Conservation (phyloP, 2,329 filamentous ascomycete species). For the Fusarium temperatum region DNA sequence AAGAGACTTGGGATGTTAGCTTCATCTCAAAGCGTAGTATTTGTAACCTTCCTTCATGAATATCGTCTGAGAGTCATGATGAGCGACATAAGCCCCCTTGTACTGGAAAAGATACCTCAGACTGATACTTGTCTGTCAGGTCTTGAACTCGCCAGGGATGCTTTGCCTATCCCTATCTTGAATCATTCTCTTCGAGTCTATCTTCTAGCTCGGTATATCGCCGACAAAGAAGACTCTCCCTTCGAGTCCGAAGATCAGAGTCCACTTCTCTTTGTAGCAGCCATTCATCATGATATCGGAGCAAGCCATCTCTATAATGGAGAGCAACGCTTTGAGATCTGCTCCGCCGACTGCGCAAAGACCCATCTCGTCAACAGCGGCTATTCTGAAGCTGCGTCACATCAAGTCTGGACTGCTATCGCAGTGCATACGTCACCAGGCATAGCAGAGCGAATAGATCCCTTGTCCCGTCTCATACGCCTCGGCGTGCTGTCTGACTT, state of each 20-base stretch:
- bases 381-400: constrained; percentile 35
- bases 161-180: constrained; percentile 41
- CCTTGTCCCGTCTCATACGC: constrained; percentile 45
- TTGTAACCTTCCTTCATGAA: not conserved
- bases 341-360: constrained; percentile 45
- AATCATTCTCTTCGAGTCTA: constrained; percentile 45
- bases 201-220: constrained; percentile 39
- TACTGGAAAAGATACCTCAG: constrained; percentile 19
- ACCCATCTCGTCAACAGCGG: constrained; percentile 41
- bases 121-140: constrained; percentile 25
- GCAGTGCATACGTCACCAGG: constrained; percentile 48
- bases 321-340: constrained; percentile 49
- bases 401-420: constrained; percentile 49
- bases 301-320: constrained; percentile 43
- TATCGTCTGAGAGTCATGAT: not conserved
- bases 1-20: not conserved
- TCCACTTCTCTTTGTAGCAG: constrained; percentile 46
- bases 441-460: constrained; percentile 49
- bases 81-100: not conserved
- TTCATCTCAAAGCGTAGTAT: not conserved
- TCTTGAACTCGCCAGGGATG: constrained; percentile 22
- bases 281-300: constrained; percentile 50
- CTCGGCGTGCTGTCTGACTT: constrained; percentile 48
- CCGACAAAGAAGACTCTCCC: constrained; percentile 26
- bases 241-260: constrained; percentile 12